Evolutionary conservation across 129 eudicot species (phyloP).

Genomic region (Cynara cardunculus): DNA sequence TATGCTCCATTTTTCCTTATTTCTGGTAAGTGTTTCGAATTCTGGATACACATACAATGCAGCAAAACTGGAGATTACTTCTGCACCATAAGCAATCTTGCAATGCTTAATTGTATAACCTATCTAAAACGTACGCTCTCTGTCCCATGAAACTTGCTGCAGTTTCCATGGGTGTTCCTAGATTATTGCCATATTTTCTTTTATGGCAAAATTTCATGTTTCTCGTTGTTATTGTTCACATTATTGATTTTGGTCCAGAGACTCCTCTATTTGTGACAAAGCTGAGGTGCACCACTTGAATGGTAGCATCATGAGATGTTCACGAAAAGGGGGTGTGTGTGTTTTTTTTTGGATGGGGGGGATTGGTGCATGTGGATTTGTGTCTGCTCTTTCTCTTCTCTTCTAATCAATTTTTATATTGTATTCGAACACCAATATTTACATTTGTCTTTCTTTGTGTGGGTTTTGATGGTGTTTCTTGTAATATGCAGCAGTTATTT

Average conservation of each 20-base stretch:
- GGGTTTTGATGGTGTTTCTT: constrained; percentile 1
- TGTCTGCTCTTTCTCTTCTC: neutral
- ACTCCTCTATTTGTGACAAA: neutral
- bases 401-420: neutral
- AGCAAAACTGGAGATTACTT: constrained; percentile 3
- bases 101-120: neutral
- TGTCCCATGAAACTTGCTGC: neutral
- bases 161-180: neutral
- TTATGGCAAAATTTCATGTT: neutral
- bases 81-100: neutral
- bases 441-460: neutral
- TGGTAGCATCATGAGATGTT: constrained; percentile 5
- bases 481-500: constrained; percentile 65
- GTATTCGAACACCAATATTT: neutral
- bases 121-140: neutral
- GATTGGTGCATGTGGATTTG: too few species aligned
- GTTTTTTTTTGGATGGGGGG: too few species aligned
- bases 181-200: neutral
- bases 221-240: neutral
- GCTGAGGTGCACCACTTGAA: neutral
- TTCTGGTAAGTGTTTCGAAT: constrained; percentile 53
- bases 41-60: constrained; percentile 1
- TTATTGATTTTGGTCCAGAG: neutral
- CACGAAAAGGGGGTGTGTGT: too few species aligned
- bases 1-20: constrained; percentile 83